A percentile compares a stretch with the other conserved stretches of the same genome.
These are phyloP conservation scores for Urostyla sp. DNA, from an alignment of 73 alveolate genomes.

Conservation along the genomic window DNA sequence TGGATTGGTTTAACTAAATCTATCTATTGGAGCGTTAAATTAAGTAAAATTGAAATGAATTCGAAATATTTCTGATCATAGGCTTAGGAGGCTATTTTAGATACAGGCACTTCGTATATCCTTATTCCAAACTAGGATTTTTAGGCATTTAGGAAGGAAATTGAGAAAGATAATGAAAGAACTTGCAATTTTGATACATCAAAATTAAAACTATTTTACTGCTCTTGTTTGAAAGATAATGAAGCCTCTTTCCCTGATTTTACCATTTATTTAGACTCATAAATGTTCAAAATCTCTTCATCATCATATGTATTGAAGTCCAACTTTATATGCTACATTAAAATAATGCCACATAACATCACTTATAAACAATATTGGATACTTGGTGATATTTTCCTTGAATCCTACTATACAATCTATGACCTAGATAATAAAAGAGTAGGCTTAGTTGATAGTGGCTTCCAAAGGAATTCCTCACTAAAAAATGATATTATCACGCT, in stretches of 20 bases:
- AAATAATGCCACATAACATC: background rate
- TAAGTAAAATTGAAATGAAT: background rate
- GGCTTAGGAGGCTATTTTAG: background rate
- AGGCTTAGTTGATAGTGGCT: constrained; percentile 39
- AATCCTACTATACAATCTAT: constrained; percentile 37
- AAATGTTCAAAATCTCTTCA: constrained; percentile 12
- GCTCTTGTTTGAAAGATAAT: background rate
- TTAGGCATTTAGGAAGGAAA: background rate
- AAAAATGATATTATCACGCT: constrained; percentile 6
- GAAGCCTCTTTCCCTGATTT: constrained; percentile 15
- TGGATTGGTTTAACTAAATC: constrained; percentile 23
- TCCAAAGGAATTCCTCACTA: background rate
- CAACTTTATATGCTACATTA: constrained; percentile 14
- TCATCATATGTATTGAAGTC: constrained; percentile 3
- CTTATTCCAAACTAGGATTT: constrained; percentile 6
- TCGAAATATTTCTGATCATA: background rate
- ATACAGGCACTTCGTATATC: constrained; percentile 45
- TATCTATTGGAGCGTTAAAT: constrained; percentile 10
- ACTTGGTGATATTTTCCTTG: constrained; percentile 38
- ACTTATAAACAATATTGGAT: background rate
- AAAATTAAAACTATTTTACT: background rate
- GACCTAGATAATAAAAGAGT: constrained; percentile 40
- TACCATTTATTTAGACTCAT: background rate
- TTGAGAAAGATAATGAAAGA: background rate
- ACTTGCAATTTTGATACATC: background rate